These are phyloP conservation scores for Tulasnella sp. DNA, from an alignment of 768 basidiomycete genomes.

Conservation along the genomic window DNA sequence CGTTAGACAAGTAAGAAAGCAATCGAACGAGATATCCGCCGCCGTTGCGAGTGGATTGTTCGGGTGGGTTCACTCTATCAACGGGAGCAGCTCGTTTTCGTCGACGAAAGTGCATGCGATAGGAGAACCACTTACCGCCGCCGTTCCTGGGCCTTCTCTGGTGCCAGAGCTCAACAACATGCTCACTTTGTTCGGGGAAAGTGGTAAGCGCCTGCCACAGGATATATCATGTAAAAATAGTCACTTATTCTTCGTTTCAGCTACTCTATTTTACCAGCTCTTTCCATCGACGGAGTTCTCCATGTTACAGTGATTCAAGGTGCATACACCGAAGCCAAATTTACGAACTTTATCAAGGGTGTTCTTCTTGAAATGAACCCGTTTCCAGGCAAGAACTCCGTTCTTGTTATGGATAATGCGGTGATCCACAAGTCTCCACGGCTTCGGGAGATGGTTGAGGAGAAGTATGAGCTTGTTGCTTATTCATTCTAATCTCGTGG, in stretches of 20 bases:
- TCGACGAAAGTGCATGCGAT: slow-evolving; percentile 33
- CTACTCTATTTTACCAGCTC: background rate
- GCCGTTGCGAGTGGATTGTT: background rate
- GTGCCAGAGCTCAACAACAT: background rate
- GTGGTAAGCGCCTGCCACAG: background rate
- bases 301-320: background rate
- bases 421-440: slow-evolving; percentile 18
- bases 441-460: slow-evolving; percentile 33
- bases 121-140: no score
- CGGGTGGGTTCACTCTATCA: background rate
- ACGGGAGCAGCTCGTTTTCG: slow-evolving; percentile 28
- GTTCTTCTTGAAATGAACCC: slow-evolving; percentile 27
- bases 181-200: slow-evolving; percentile 32
- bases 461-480: background rate
- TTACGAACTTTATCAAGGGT: slow-evolving; percentile 38
- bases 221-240: no score
- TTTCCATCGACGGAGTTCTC: background rate
- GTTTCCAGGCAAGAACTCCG: slow-evolving; percentile 31
- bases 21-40: background rate
- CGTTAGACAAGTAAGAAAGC: background rate
- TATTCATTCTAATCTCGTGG: background rate
- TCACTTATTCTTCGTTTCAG: no score
- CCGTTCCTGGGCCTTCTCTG: no score
- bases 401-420: slow-evolving; percentile 36
- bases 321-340: slow-evolving; percentile 9